Percentiles rank a stretch among this genome's conserved stretches.
phyloP scores from a whole-genome alignment of 306 rosid genomes.

The Citrullus colocynthis region DNA sequence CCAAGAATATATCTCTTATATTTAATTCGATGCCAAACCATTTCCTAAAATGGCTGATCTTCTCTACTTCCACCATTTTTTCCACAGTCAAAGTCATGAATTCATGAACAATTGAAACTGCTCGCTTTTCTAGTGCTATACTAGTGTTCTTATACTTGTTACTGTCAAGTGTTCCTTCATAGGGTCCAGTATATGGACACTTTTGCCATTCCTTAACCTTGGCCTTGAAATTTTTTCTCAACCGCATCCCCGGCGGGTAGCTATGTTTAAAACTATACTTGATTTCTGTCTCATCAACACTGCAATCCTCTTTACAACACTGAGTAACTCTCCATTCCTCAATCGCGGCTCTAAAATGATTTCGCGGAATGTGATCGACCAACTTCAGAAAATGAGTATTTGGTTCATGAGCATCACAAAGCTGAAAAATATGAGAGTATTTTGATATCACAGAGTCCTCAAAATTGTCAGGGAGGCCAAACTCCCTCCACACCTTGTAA shows the following conservation, averaged over 20 bases:
- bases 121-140: conserved; percentile 60
- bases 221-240: conserved; percentile 58
- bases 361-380: conserved; percentile 22
- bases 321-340: conserved; percentile 83
- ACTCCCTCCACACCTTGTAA: conserved; percentile 82
- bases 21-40: conserved; percentile 57
- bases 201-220: conserved; percentile 85
- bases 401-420: conserved; percentile 54
- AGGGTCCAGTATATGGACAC: conserved; percentile 65
- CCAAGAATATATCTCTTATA: conserved; percentile 61
- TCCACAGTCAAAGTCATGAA: conserved; percentile 83
- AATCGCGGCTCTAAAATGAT: conserved; percentile 39
- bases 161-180: conserved; percentile 33
- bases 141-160: conserved; percentile 34
- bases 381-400: conserved; percentile 70
- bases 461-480: conserved; percentile 90
- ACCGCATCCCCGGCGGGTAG: conserved; percentile 80
- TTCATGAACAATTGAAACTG: conserved; percentile 72
- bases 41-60: conserved; percentile 40
- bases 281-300: conserved; percentile 43
- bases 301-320: conserved; percentile 53
- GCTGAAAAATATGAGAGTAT: conserved; percentile 47
- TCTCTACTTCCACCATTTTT: conserved; percentile 90
- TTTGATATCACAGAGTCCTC: conserved; percentile 58
- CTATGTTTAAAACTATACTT: conserved; percentile 47